Conservation (phyloP, 805 yeast species). For the Komagataella populi region DNA sequence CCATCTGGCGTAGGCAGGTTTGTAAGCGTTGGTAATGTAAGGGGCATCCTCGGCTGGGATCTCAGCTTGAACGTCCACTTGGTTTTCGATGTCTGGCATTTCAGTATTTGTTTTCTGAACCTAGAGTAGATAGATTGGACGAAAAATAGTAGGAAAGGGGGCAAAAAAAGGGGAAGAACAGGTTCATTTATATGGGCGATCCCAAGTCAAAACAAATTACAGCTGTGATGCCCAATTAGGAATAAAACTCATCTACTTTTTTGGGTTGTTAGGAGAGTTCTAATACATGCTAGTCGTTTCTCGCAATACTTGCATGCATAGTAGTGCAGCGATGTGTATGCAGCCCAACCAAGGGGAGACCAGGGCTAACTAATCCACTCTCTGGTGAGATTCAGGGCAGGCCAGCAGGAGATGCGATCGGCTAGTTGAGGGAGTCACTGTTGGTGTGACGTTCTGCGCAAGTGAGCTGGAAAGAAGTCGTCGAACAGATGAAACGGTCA, state of each 20-base stretch:
- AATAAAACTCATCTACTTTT: not conserved
- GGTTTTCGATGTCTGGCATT: not conserved
- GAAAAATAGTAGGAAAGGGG: not conserved
- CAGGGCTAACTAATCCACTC: not conserved
- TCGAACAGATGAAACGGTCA: no score
- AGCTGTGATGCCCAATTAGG: not conserved
- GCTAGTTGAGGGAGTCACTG: no score
- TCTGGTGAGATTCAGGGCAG: no score
- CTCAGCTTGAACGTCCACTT: constrained; percentile 18
- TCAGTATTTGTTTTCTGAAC: not conserved
- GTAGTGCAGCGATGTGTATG: not conserved
- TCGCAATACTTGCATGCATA: not conserved
- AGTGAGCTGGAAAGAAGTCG: no score
- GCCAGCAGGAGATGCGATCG: no score
- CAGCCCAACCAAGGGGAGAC: not conserved
- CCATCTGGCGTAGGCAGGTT: constrained; percentile 15
- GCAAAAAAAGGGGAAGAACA: not conserved
- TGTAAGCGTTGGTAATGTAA: constrained; percentile 19
- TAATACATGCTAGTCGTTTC: not conserved
- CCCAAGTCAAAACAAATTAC: not conserved
- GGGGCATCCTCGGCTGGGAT: constrained; percentile 18
- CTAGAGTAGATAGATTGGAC: not conserved
- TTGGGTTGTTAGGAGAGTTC: not conserved
- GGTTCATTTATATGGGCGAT: not conserved
- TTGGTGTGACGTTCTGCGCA: no score